These are phyloP conservation scores for Mortierella sp. DNA, from an alignment of 371 early-diverging fungal genomes.

Conservation along the genomic window DNA sequence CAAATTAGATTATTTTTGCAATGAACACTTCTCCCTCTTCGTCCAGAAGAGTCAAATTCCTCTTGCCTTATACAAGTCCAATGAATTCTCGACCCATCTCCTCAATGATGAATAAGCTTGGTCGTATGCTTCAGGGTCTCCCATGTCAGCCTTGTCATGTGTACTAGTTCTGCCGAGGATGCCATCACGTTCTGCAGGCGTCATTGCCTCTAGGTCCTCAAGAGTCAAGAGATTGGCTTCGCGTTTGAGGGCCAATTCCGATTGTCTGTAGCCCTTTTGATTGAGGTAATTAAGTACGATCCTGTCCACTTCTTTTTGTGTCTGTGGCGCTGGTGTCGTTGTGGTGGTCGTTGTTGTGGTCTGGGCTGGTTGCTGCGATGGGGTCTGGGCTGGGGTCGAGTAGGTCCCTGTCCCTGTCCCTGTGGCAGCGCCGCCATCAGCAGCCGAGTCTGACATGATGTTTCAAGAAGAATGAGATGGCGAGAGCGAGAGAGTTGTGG, in stretches of 20 bases:
- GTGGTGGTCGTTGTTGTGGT: too few relatives aligned
- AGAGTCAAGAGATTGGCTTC: constrained; percentile 59
- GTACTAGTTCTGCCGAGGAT: not conserved
- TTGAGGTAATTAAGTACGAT: constrained; percentile 67
- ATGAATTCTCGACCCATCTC: constrained; percentile 95
- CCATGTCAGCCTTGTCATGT: constrained; percentile 76
- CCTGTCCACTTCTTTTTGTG: constrained; percentile 57
- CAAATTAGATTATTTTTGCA: too few relatives aligned
- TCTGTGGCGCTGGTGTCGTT: constrained; percentile 30
- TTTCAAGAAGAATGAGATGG: not conserved
- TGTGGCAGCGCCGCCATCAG: constrained; percentile 24
- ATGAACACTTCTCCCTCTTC: not conserved
- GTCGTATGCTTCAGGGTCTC: constrained; percentile 83
- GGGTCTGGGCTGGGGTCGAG: constrained; percentile 10
- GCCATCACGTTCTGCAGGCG: constrained; percentile 1
- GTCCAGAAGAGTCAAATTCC: not conserved
- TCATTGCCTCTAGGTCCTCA: constrained; percentile 21
- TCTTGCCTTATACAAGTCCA: constrained; percentile 92
- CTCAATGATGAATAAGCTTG: constrained; percentile 83
- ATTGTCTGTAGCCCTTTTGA: constrained; percentile 66
- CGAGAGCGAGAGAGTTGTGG: not conserved
- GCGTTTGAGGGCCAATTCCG: constrained; percentile 60
- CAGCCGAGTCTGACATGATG: constrained; percentile 36
- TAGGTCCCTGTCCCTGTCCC: constrained; percentile 25
- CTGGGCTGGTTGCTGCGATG: constrained; percentile 21